Base-by-base conservation (phyloP, 2,329 filamentous ascomycete species). In the Cladosporium oxysporum region DNA sequence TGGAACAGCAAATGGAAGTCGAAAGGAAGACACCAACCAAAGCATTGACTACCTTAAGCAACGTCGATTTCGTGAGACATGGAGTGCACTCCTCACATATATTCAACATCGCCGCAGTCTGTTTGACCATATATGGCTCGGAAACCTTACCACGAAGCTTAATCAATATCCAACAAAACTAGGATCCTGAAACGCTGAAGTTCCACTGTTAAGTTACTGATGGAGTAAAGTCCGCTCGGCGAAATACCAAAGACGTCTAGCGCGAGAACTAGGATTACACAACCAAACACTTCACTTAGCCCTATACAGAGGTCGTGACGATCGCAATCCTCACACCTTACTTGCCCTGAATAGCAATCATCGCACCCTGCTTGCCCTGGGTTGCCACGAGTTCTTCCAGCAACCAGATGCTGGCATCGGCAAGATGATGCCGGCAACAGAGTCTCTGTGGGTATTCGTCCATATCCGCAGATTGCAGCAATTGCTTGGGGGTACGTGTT, bases 201-300 rank as follows among this genome's bases (percentile, higher is more conserved):
- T 8, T 47, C 41, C 41, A 47, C 41, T 11, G 5, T 21, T 47
- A 47, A 3, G 1, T 47, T 47, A 11, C 41, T 2, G 8, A 47
- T 29, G 60, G 60, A 62, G 47, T 53, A 49, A 62, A 62, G 60
- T 49, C 60, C 49, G 60, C n/a, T 55, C 33, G 49, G 49, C 58
- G 41, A 60, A 23, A 3, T 47, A 18, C 58, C 2, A 8, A 33
- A 26, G 2, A 29, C 5, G 49, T 41, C 14, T 58, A 41, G 55
- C 23, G n/a, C 6, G 16, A 28, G 55, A 33, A 26, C 33, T 16
- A 10, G 29, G 28, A 37, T 37, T 49, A 18, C 49, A 28, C 37
- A 14, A 44, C 41, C 23, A 62, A 23, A 53, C 60, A 41, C n/a
- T 49, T 53, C 49, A 1, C 21, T 41, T 31, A 35, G 60, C 28